Base-by-base conservation (phyloP, 169 alveolate genomes). In the Babesia ovis region DNA sequence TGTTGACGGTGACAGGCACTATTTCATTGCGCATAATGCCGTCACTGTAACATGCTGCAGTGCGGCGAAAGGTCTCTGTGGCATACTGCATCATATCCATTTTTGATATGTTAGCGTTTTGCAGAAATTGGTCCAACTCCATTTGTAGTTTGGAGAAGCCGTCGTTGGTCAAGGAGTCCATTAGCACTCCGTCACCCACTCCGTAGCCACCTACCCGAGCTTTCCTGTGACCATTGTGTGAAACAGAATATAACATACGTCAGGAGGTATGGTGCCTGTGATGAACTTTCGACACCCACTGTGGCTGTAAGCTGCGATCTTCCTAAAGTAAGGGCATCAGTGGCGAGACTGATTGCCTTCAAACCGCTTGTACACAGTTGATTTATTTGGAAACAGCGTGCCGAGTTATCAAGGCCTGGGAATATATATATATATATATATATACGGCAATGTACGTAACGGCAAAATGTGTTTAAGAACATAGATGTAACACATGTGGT, bases 331-430 rank as follows among this genome's bases (percentile, higher is more conserved):
- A 85, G 50, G n/a, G 66, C 22, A 37, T 85, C 86, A 42, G 56
- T 39, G n/a, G 87, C 90, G 23, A 82, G 2, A 4, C 76, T 73
- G 14, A 81, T 42, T 4, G 90, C 72, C 37, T 85, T 85, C 67
- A 85, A 48, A 16, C 92, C 92, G 48, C 90, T 77, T 45, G 87
- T 81, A 46, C 92, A 85, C 43, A 77, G 29, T 39, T 85, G 82
- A 57, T 60, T 85, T 20, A 72, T 42, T 11, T 69, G 84, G 56
- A 74, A 54, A 14, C 86, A 69, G 27, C 71, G 56, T 16, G 81
- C 71, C 31, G 74, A 64, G 45, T 62, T 69, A 55, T 57, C 39
- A 22, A 85, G 57, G 8, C 90, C 92, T 85, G 60, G 4, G 27
- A 6, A 48, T 48, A 18, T 18, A 48, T 48, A 12, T 8, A 48